Base-by-base conservation (phyloP, 2,329 filamentous ascomycete species). In the Colletotrichum navitas region DNA sequence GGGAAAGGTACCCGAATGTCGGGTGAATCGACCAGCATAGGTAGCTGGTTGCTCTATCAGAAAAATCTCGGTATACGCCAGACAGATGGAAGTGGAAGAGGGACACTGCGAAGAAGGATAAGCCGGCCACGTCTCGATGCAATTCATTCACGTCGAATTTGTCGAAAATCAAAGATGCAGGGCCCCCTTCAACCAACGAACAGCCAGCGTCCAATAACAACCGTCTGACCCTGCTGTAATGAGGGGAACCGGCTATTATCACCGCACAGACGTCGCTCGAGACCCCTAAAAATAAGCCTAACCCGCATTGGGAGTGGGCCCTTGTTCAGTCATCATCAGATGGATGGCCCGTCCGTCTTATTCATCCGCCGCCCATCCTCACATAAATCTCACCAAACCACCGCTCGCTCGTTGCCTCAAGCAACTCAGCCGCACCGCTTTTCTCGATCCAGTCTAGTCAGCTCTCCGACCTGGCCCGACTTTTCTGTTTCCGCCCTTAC, bases 271-370 rank as follows among this genome's bases (percentile, higher is more conserved):
- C 66, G 21, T 54, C 54, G 29, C 59, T 34, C 32, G 52, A 54
- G 69, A 72, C 66, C 69, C 65, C 66, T 72, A 72, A 72, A 68
- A 72, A 60, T 64, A 72, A 68, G 41, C 43, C 21, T 54, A 64
- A 47, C 54, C 60, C 66, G 54, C 65, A 69, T 72, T 16, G 29
- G 45, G 54, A 39, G 59, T 60, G 65, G 54, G 29, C 12, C 34
- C n/a, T 18, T n/a, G 18, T 49, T 10, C 10, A 36, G 54, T n/a
- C 10, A 11, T n/a, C 16, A 26, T 45, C 66, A 64, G 65, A 29
- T 47, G 39, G 21, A 26, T n/a, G 41, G 55, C 2, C 29, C 29
- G n/a, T 49, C n/a, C 36, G 21, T 63, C 49, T 63, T 45, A 39
- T 39, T 39, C 54, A 39, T 56, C 34, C 29, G 6, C 24, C 49